Evolutionary conservation across 345 rosid species (phyloP), one percentile per base, ranked within the genome.

Genomic region (Diplotaxis tenuifolia): DNA sequence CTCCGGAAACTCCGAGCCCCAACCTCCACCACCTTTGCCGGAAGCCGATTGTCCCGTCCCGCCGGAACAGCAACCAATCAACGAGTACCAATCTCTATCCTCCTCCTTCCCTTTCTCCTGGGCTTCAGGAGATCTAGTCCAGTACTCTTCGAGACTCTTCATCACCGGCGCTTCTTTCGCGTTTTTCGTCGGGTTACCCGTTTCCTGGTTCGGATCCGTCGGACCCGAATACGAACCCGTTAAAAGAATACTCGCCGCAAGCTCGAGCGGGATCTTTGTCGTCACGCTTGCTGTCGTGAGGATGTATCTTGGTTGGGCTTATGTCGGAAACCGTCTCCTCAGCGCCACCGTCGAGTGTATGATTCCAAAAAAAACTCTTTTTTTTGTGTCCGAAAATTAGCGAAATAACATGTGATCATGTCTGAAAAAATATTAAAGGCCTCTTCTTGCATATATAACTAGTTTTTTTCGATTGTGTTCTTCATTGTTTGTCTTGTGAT

Each of bases 261-360:
- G 77, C 65, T 85, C 94, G 2, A 93, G 98, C 52, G 98, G 98
- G 74, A 59, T 93, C 28, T 65, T 91, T 45, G 86, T 86, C 21
- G 96, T 89, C 11, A 91, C 92, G n/a, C 81, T 93, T 42, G 88
- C 89, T n/a, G 97, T 89, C 23, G 83, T 91, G 12, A 87, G 97
- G 80, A 93, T 93, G 98, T 93, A 91, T 72, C 83, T 93, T 22
- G 98, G 98, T 62, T 91, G 98, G 98, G 97, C 98, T 73, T 93
- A 93, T 62, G 97, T 93, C 40, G 96, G 98, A 34, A 93, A 93
- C 64, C 92, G 96, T 14, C 79, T 93, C 86, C 98, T 93, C 57
- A 93, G 96, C 66, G 98, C 98, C 83, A 93, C 97, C 9, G 94
- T 93, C 36, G 97, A 91, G 69, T 93, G 95, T 87, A 84, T 74